phyloP scores from a whole-genome alignment of 106 monocot genomes.

The Phalaenopsis equestris region DNA sequence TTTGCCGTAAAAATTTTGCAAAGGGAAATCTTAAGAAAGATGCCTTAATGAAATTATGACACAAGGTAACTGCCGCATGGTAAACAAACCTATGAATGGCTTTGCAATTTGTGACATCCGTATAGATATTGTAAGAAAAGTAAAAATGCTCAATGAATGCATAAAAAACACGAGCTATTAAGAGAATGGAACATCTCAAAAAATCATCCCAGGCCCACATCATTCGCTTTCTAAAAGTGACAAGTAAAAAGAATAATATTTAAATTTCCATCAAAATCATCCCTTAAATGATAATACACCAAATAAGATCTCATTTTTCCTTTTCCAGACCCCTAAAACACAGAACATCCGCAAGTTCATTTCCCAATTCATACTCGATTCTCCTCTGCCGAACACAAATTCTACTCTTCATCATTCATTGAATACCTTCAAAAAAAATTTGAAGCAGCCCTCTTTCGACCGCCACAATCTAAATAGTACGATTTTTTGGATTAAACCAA shows the following conservation, averaged over 20 bases:
- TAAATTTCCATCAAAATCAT: background rate
- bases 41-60: too few relatives aligned
- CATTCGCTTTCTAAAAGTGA: background rate
- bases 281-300: background rate
- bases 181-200: too few relatives aligned
- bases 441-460: background rate
- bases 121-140: background rate
- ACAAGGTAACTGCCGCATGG: background rate
- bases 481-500: background rate
- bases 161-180: too few relatives aligned
- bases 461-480: background rate
- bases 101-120: background rate
- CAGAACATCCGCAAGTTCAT: too few relatives aligned
- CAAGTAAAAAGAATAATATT: background rate
- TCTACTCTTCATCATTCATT: background rate
- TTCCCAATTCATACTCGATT: background rate
- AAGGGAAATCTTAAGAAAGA: too few relatives aligned
- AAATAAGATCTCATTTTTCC: background rate
- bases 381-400: background rate
- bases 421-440: background rate
- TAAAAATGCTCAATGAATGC: too few relatives aligned
- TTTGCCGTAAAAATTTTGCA: too few relatives aligned
- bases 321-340: too few relatives aligned
- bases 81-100: background rate
- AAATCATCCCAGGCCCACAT: too few relatives aligned